These are phyloP conservation scores for Cladosporium sp. DNA, from an alignment of 2,329 filamentous ascomycete genomes.

Conservation along the genomic window DNA sequence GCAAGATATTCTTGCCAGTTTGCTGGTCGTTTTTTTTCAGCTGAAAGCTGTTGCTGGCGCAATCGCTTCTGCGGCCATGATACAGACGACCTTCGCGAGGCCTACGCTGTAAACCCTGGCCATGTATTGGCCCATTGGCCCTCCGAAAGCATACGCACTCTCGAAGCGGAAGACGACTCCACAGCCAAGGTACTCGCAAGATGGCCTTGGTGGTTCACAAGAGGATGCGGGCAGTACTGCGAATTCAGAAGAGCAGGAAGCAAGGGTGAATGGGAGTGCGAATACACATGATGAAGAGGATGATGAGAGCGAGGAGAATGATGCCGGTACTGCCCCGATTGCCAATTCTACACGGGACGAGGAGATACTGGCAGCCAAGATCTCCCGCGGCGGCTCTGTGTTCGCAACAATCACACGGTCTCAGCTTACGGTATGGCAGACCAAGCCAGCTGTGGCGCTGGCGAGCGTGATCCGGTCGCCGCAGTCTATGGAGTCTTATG, in stretches of 20 bases:
- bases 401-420: slow-evolving; percentile 85
- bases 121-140: slow-evolving; percentile 92
- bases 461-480: slow-evolving; percentile 79
- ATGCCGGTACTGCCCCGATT: not conserved
- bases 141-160: slow-evolving; percentile 76
- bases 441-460: slow-evolving; percentile 83
- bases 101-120: slow-evolving; percentile 15
- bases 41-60: not conserved
- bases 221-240: slow-evolving; percentile 4
- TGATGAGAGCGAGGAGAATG: not conserved
- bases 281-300: not conserved
- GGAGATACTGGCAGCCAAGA: slow-evolving; percentile 66
- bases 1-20: not conserved
- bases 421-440: slow-evolving; percentile 93
- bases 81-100: not conserved
- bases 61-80: not conserved
- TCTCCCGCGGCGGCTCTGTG: slow-evolving; percentile 73
- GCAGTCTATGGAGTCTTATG: slow-evolving; percentile 76
- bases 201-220: slow-evolving; percentile 37
- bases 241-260: slow-evolving; percentile 6
- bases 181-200: slow-evolving; percentile 55
- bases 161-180: slow-evolving; percentile 58
- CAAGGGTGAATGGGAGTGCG: not conserved
- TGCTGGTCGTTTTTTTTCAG: not conserved
- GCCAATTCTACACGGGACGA: slow-evolving; percentile 14